phyloP scores from a whole-genome alignment of 768 basidiomycete genomes.

The Russula earlei region DNA sequence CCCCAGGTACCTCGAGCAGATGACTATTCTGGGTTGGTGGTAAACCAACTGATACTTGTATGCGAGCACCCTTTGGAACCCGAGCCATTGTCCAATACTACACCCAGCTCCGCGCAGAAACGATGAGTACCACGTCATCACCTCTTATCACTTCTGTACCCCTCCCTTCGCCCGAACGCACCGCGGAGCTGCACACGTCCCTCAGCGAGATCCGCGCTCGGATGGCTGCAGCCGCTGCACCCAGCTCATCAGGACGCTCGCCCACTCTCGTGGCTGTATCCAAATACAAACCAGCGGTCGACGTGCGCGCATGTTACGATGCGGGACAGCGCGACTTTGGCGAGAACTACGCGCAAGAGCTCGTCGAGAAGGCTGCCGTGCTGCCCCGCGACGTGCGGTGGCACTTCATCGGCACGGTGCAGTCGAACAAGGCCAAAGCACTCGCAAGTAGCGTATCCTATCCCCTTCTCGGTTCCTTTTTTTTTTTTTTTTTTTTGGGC shows the following conservation, averaged over 20 bases:
- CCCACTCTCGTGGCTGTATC: constrained; percentile 78
- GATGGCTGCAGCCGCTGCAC: constrained; percentile 32
- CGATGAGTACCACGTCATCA: not conserved
- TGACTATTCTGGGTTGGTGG: not conserved
- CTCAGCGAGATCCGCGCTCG: constrained; percentile 44
- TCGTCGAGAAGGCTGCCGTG: constrained; percentile 67
- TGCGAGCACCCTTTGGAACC: not conserved
- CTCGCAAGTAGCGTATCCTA: constrained; percentile 3
- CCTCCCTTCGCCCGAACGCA: constrained; percentile 33
- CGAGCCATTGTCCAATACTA: not conserved
- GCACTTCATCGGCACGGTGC: constrained; percentile 13
- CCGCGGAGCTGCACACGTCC: constrained; percentile 42
- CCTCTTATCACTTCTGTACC: not conserved
- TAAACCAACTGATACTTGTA: too few relatives aligned
- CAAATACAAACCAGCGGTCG: constrained; percentile 83
- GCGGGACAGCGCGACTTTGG: constrained; percentile 86
- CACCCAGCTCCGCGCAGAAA: not conserved
- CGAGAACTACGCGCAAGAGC: constrained; percentile 94
- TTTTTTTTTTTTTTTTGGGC: not conserved
- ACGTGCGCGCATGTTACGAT: constrained; percentile 76
- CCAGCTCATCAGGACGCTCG: constrained; percentile 19
- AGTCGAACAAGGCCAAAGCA: constrained; percentile 16
- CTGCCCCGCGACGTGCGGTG: constrained; percentile 38
- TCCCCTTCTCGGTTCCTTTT: not conserved
- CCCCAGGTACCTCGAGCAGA: too few relatives aligned